Conservation (phyloP, 352 stramenopile genomes). For the Aphanomyces invadans region DNA sequence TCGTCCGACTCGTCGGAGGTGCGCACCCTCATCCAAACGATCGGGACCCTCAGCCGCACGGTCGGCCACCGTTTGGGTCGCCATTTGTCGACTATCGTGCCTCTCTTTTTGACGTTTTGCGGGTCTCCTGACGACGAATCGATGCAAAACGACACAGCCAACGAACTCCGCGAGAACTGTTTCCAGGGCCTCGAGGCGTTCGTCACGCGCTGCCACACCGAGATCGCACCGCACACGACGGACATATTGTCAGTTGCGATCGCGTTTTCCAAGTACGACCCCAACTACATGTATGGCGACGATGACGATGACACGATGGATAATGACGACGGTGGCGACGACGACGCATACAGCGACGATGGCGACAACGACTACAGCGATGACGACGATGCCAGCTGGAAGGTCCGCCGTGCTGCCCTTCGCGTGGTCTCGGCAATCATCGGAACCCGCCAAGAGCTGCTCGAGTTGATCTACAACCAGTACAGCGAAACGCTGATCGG, state of each 20-base stretch:
- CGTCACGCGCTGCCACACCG: constrained; percentile 91
- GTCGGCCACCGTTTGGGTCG: constrained; percentile 93
- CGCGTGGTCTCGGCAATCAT: constrained; percentile 92
- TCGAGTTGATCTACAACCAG: constrained; percentile 78
- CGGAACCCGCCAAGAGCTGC: constrained; percentile 72
- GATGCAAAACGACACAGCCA: constrained; percentile 89
- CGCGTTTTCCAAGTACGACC: constrained; percentile 96
- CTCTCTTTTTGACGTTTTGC: constrained; percentile 94
- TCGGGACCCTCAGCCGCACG: constrained; percentile 94
- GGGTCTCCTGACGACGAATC: constrained; percentile 87
- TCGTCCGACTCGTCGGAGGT: constrained; percentile 54
- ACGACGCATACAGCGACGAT: constrained; percentile 71
- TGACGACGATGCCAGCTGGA: constrained; percentile 95
- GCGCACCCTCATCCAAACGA: constrained; percentile 93
- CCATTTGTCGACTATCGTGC: constrained; percentile 94
- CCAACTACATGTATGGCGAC: constrained; percentile 98
- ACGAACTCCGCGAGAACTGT: constrained; percentile 96
- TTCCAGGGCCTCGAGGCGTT: constrained; percentile 98
- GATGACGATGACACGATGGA: constrained; percentile 77
- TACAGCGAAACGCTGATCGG: constrained; percentile 78
- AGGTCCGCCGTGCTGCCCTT: constrained; percentile 89
- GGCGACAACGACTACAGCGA: constrained; percentile 87
- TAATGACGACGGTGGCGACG: constrained; percentile 46
- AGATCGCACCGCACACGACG: constrained; percentile 93
- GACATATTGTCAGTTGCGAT: constrained; percentile 86